These are phyloP conservation scores for Prunus mongolica DNA, from an alignment of 306 rosid genomes.

Conservation along the genomic window DNA sequence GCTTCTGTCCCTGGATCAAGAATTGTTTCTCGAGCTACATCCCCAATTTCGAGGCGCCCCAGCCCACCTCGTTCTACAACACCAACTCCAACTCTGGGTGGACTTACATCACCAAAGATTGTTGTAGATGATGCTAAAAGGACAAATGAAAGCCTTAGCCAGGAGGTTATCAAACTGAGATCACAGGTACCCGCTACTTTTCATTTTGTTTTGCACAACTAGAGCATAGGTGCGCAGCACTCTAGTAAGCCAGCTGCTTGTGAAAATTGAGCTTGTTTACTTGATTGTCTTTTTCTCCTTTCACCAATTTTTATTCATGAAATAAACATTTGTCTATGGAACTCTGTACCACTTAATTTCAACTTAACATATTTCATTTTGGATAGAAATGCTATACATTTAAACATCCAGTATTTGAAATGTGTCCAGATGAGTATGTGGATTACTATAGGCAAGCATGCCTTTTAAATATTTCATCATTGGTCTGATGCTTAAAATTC, in stretches of 20 bases:
- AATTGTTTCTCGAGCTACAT: constrained; percentile 97
- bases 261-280: background rate
- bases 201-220: background rate
- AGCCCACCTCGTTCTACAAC: constrained; percentile 99
- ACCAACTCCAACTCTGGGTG: constrained; percentile 97
- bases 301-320: background rate
- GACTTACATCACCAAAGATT: constrained; percentile 91
- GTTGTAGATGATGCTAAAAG: constrained; percentile 83
- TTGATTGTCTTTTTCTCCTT: background rate
- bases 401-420: background rate
- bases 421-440: background rate
- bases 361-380: background rate
- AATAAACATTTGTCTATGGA: background rate
- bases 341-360: background rate
- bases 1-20: constrained; percentile 99
- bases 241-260: background rate
- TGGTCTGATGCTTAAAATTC: background rate
- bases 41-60: constrained; percentile 95
- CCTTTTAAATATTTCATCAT: background rate
- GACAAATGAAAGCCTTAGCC: constrained; percentile 85
- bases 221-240: background rate
- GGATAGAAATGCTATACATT: background rate
- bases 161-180: constrained; percentile 90
- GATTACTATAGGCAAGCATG: background rate
- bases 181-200: constrained; percentile 53